A percentile compares a stretch with the other conserved stretches of the same genome.
Evolutionary conservation across 2,329 filamentous ascomycete genomes (phyloP).

Genomic region (Fusarium miscanthi): DNA sequence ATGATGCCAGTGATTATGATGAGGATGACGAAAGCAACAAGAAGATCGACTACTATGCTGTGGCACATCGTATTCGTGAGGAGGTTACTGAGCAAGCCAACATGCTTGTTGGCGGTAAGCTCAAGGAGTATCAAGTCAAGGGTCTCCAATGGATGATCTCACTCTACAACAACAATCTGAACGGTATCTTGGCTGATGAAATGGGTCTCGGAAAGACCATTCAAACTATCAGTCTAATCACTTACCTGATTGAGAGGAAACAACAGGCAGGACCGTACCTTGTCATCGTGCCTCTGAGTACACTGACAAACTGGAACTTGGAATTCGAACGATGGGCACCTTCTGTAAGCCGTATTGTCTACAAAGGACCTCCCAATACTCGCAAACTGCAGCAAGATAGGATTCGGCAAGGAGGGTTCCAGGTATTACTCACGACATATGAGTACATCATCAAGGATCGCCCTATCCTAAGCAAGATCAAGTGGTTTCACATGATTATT

Average conservation of each 20-base stretch:
- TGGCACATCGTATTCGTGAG: slow-evolving; percentile 95
- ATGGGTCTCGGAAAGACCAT: slow-evolving; percentile 99
- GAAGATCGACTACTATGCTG: slow-evolving; percentile 98
- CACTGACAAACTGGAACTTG: slow-evolving; percentile 97
- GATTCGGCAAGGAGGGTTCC: slow-evolving; percentile 94
- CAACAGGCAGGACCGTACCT: slow-evolving; percentile 91
- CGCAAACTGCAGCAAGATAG: slow-evolving; percentile 93
- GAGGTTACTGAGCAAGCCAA: slow-evolving; percentile 84
- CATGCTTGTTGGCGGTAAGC: slow-evolving; percentile 88
- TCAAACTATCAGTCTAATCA: slow-evolving; percentile 97
- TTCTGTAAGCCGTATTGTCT: slow-evolving; percentile 85
- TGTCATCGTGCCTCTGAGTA: slow-evolving; percentile 96
- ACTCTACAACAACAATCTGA: slow-evolving; percentile 99
- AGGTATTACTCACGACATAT: slow-evolving; percentile 96
- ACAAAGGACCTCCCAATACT: slow-evolving; percentile 91
- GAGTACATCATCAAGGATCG: slow-evolving; percentile 99
- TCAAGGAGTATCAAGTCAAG: slow-evolving; percentile 99
- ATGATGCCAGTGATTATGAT: slow-evolving; percentile 74
- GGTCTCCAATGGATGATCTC: slow-evolving; percentile 99
- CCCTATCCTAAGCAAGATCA: slow-evolving; percentile 95
- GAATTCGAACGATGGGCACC: slow-evolving; percentile 99
- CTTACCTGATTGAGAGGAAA: slow-evolving; percentile 97
- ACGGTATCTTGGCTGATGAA: slow-evolving; percentile 97
- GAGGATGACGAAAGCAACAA: slow-evolving; percentile 76
- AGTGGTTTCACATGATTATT: slow-evolving; percentile 99